These are phyloP conservation scores for Pythium myriotylum DNA, from an alignment of 352 stramenopile species.

Conservation along the genomic window DNA sequence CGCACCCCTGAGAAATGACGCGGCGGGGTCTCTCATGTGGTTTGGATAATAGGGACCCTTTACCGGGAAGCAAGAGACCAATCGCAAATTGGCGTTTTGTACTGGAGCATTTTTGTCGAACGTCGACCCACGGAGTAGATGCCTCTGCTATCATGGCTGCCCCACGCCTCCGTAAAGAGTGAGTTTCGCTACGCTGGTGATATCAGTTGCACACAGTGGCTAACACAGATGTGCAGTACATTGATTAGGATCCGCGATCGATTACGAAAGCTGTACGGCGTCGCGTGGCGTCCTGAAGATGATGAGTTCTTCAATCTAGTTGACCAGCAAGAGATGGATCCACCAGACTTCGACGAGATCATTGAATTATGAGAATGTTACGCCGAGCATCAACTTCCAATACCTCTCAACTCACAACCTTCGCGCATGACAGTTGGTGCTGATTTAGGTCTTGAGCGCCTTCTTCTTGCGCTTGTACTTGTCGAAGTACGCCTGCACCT, in stretches of 20 bases:
- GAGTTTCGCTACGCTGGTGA: background rate
- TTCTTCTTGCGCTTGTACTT: slow-evolving; percentile 97
- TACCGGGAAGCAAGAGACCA: slow-evolving; percentile 25
- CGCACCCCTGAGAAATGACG: background rate
- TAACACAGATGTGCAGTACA: slow-evolving; percentile 35
- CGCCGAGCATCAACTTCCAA: background rate
- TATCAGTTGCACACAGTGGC: too few relatives aligned
- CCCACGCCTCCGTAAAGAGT: slow-evolving; percentile 25
- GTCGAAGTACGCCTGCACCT: slow-evolving; percentile 96
- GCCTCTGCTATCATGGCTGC: background rate
- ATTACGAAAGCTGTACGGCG: slow-evolving; percentile 53
- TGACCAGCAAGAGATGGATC: slow-evolving; percentile 27
- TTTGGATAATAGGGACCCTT: slow-evolving; percentile 15
- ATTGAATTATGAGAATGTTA: slow-evolving; percentile 12
- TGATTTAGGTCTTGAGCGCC: slow-evolving; percentile 82
- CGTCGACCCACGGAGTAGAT: slow-evolving; percentile 16
- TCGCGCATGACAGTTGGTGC: background rate
- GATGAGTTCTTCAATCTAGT: slow-evolving; percentile 43
- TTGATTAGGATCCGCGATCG: slow-evolving; percentile 63
- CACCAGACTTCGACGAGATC: slow-evolving; percentile 11
- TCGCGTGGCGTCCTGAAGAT: slow-evolving; percentile 54
- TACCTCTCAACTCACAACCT: background rate
- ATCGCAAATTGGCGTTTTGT: slow-evolving; percentile 31
- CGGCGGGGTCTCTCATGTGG: slow-evolving; percentile 1
- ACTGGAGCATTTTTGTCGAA: slow-evolving; percentile 29